These are phyloP conservation scores for Exophiala lecanii-corni DNA, from an alignment of 2,329 filamentous ascomycete species.

Conservation along the genomic window DNA sequence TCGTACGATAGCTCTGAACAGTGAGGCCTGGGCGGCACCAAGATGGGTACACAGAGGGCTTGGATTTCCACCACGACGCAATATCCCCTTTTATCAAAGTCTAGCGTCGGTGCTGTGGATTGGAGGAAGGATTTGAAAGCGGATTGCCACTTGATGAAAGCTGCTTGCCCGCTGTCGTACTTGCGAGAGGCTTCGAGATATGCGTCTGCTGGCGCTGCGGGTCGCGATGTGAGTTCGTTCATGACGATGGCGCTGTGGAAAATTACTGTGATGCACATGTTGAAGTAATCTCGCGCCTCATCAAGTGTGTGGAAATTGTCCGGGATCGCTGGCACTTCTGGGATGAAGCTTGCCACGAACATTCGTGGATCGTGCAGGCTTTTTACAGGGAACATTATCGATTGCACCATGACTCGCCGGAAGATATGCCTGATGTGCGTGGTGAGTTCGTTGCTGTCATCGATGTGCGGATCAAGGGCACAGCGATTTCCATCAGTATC, in stretches of 20 bases:
- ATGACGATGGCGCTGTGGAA: slow-evolving; percentile 1
- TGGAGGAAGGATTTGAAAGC: not conserved
- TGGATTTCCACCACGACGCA: not conserved
- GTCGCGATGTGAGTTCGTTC: not conserved
- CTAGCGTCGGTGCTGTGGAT: not conserved
- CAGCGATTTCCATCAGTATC: too few species aligned
- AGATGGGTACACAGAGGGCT: not conserved
- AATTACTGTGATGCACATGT: slow-evolving; percentile 6
- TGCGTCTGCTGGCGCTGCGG: not conserved
- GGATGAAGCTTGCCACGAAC: slow-evolving; percentile 1
- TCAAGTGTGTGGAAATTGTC: not conserved
- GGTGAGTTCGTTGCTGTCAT: not conserved
- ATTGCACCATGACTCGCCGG: slow-evolving; percentile 4
- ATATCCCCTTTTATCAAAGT: not conserved
- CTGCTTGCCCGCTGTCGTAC: not conserved
- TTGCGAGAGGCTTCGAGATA: not conserved
- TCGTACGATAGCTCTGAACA: not conserved
- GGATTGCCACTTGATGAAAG: not conserved
- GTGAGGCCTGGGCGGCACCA: not conserved
- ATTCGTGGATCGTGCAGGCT: not conserved
- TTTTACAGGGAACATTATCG: slow-evolving; percentile 1
- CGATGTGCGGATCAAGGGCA: too few species aligned
- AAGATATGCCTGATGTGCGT: slow-evolving; percentile 1
- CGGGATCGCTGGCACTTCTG: not conserved
- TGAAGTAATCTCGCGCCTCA: slow-evolving; percentile 3